Conservation (phyloP, 2,329 filamentous ascomycete genomes). For the Venturia effusa region DNA sequence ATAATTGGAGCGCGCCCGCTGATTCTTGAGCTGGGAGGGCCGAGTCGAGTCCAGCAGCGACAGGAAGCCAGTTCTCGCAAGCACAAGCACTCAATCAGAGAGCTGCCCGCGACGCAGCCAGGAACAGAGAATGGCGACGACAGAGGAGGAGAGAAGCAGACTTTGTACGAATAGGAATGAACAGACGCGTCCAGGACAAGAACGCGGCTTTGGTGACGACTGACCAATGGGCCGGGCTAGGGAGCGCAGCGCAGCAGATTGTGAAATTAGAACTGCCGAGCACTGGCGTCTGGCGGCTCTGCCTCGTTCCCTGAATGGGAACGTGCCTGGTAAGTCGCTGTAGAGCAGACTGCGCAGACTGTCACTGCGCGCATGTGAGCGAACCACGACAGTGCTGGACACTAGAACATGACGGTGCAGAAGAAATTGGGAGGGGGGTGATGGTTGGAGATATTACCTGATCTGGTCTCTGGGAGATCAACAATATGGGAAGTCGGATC, state of each 20-base stretch:
- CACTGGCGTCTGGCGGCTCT: background rate
- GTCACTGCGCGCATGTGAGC: background rate
- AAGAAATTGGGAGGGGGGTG: background rate
- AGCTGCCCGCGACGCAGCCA: background rate
- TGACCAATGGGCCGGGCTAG: background rate
- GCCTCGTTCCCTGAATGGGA: background rate
- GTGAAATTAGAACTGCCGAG: background rate
- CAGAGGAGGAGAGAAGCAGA: background rate
- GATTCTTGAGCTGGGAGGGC: background rate
- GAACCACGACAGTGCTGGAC: no score
- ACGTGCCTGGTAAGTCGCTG: background rate
- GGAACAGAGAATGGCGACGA: background rate
- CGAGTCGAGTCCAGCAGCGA: background rate
- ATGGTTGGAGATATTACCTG: background rate
- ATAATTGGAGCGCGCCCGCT: background rate
- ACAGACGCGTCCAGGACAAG: background rate
- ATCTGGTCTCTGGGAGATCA: background rate
- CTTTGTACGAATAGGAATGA: background rate
- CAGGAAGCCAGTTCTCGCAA: background rate
- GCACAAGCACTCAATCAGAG: background rate
- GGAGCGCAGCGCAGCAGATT: background rate
- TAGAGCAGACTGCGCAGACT: no score
- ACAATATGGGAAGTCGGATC: background rate
- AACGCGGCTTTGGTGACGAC: background rate
- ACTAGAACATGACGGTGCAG: no score